These are phyloP conservation scores for Fragaria iinumae DNA, from an alignment of 306 rosid genomes.

Conservation along the genomic window DNA sequence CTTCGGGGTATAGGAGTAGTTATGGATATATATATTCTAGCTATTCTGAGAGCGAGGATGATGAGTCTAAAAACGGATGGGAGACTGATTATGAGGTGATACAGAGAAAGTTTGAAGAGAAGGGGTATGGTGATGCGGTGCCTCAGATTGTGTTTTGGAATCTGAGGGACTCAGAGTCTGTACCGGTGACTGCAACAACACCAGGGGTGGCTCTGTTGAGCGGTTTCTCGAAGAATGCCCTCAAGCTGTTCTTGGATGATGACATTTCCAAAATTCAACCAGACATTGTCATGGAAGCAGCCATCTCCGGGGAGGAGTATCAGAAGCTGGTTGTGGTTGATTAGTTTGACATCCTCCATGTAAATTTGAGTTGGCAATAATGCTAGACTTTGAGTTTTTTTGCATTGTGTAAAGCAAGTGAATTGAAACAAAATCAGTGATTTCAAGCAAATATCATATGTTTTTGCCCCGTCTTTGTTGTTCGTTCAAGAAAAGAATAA, in stretches of 20 bases:
- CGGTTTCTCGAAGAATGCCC: constrained; percentile 68
- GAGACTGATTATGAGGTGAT: constrained; percentile 66
- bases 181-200: constrained; percentile 44
- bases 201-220: constrained; percentile 64
- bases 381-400: no score
- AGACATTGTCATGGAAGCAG: constrained; percentile 35
- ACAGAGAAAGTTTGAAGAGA: constrained; percentile 43
- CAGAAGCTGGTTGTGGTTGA: constrained; percentile 42
- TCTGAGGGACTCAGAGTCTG: constrained; percentile 50
- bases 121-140: constrained; percentile 45
- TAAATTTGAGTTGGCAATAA: not conserved
- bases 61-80: constrained; percentile 27
- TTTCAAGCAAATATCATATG: no score
- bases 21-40: not conserved
- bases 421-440: no score
- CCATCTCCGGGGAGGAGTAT: constrained; percentile 49
- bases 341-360: constrained; percentile 10
- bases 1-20: constrained; percentile 14
- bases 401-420: no score
- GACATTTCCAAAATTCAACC: constrained; percentile 35
- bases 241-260: constrained; percentile 46
- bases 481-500: no score
- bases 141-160: constrained; percentile 74
- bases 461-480: no score
- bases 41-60: no score